Evolutionary conservation across 306 rosid species (phyloP).

Genomic region (Luffa aegyptiaca): DNA sequence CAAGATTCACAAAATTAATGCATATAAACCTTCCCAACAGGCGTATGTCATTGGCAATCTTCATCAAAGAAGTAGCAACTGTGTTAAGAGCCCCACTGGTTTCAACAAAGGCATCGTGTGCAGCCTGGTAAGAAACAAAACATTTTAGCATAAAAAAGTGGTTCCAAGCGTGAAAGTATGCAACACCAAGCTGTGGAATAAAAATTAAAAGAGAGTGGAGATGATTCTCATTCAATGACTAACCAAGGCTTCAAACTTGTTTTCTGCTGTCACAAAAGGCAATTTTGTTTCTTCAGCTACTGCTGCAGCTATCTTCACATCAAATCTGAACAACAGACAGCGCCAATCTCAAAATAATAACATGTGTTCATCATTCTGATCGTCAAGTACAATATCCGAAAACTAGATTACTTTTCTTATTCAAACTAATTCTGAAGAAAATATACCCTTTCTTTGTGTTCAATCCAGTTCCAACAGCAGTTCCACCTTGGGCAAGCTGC

Average conservation of each 20-base stretch:
- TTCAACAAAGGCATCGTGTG: slow-evolving; percentile 97
- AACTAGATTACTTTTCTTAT: background rate
- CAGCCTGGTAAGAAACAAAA: slow-evolving; percentile 59
- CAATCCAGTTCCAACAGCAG: slow-evolving; percentile 99
- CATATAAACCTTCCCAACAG: slow-evolving; percentile 72
- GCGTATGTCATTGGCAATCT: slow-evolving; percentile 89
- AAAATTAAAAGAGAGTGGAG: slow-evolving; percentile 8
- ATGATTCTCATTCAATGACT: slow-evolving; percentile 19
- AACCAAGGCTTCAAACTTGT: slow-evolving; percentile 99
- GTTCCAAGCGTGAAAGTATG: slow-evolving; percentile 12
- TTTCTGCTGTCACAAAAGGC: slow-evolving; percentile 90
- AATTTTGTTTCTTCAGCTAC: slow-evolving; percentile 85
- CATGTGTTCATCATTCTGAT: background rate
- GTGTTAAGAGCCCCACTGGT: slow-evolving; percentile 90
- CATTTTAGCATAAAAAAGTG: slow-evolving; percentile 6
- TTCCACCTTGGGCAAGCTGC: slow-evolving; percentile 99
- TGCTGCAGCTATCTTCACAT: slow-evolving; percentile 87
- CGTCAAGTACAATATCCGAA: background rate
- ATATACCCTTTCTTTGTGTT: slow-evolving; percentile 95
- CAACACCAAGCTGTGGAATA: slow-evolving; percentile 12
- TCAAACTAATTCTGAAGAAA: background rate
- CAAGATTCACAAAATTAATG: background rate
- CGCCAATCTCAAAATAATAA: background rate
- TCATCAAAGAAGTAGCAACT: slow-evolving; percentile 81
- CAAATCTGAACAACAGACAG: slow-evolving; percentile 49